phyloP scores from a whole-genome alignment of 2,329 filamentous ascomycete species.

The Venturia nashicola region DNA sequence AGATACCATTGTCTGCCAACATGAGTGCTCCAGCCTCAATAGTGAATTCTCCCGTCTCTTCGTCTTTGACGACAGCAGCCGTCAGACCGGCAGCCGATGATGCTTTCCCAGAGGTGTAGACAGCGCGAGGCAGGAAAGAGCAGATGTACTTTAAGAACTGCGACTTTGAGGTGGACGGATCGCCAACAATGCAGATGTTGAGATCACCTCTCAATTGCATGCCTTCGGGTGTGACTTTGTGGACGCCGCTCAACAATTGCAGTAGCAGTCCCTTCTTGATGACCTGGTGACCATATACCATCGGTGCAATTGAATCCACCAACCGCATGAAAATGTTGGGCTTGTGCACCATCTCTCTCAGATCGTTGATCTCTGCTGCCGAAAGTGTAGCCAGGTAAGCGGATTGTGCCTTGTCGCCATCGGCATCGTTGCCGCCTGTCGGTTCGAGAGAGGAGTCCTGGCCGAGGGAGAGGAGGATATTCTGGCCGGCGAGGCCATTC shows the following conservation, averaged over 20 bases:
- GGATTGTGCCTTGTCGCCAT: constrained; percentile 76
- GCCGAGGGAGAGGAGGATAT: constrained; percentile 75
- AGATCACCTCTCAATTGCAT: constrained; percentile 95
- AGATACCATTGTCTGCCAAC: constrained; percentile 93
- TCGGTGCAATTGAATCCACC: constrained; percentile 88
- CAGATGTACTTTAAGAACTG: constrained; percentile 91
- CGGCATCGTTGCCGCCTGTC: constrained; percentile 33
- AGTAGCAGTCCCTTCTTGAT: constrained; percentile 94
- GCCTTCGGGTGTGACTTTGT: constrained; percentile 81
- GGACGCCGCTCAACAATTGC: constrained; percentile 91
- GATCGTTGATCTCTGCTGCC: constrained; percentile 75
- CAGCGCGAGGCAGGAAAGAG: constrained; percentile 87
- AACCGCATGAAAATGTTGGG: constrained; percentile 90
- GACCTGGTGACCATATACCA: constrained; percentile 93
- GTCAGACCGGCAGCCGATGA: constrained; percentile 96
- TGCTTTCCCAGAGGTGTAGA: constrained; percentile 96
- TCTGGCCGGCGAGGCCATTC: constrained; percentile 57
- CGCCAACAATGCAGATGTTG: constrained; percentile 96
- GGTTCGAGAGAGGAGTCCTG: constrained; percentile 56
- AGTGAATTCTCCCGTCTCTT: constrained; percentile 96
- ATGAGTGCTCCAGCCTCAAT: constrained; percentile 97
- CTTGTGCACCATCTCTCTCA: constrained; percentile 86
- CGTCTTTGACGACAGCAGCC: constrained; percentile 91
- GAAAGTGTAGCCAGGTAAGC: constrained; percentile 80
- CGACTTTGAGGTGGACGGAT: constrained; percentile 93